Conservation (phyloP, 2,329 filamentous ascomycete species). For the Colletotrichum sidae region DNA sequence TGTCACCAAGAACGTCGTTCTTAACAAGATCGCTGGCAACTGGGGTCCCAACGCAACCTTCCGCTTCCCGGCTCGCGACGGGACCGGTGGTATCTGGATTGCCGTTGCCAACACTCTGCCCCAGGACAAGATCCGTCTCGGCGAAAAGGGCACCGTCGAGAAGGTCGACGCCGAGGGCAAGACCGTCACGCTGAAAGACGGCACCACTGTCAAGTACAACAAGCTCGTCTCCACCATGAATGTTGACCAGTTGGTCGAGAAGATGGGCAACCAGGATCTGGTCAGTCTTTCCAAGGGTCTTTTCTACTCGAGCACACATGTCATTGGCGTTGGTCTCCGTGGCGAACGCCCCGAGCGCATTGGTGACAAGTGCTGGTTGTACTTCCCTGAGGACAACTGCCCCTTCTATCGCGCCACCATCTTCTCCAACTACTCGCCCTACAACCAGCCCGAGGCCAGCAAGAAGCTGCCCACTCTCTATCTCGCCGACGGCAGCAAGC, state of each 20-base stretch:
- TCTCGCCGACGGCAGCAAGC: slow-evolving; percentile 86
- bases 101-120: slow-evolving; percentile 94
- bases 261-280: slow-evolving; percentile 89
- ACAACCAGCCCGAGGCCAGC: slow-evolving; percentile 90
- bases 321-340: slow-evolving; percentile 95
- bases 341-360: slow-evolving; percentile 93
- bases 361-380: slow-evolving; percentile 99
- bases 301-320: slow-evolving; percentile 97
- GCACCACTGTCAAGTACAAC: slow-evolving; percentile 89
- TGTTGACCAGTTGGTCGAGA: slow-evolving; percentile 87
- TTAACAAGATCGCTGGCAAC: slow-evolving; percentile 95
- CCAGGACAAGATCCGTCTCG: slow-evolving; percentile 90
- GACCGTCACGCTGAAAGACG: slow-evolving; percentile 83
- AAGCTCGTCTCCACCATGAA: slow-evolving; percentile 97
- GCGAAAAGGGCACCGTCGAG: slow-evolving; percentile 83
- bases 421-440: slow-evolving; percentile 99
- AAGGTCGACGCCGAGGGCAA: slow-evolving; percentile 90
- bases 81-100: slow-evolving; percentile 99
- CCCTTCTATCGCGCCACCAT: slow-evolving; percentile 99
- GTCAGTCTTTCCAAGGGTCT: slow-evolving; percentile 87
- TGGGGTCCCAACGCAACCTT: slow-evolving; percentile 99
- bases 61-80: slow-evolving; percentile 94
- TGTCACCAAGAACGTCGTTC: slow-evolving; percentile 92
- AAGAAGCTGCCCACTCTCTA: slow-evolving; percentile 89
- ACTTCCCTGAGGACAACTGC: slow-evolving; percentile 99